Evolutionary conservation across 108 stramenopile species (phyloP), one percentile per base, ranked within the genome.

Genomic region (Nitzschia putrida): DNA sequence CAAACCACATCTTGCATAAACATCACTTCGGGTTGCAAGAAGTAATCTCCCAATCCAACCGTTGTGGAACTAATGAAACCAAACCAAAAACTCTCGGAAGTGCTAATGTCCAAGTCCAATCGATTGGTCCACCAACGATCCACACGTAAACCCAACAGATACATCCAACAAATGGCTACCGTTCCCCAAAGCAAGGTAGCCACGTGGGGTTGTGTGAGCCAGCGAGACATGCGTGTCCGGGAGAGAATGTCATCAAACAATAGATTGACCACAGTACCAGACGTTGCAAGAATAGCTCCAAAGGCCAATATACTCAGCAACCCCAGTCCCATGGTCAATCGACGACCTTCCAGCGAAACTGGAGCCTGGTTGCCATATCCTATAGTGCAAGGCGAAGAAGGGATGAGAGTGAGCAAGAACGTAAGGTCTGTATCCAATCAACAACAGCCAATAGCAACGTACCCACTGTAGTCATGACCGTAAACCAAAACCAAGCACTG

Each of bases 341-440:
- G 22, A 42, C 81, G 57, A 20, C 83, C 84, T 53, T 43, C 69
- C 0, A 18, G 22, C 42, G 85, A 80, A 0, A 65, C 64, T 0
- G 83, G 83, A 53, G 75, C 67, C 37, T 74, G 57, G 55, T 88
- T 88, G n/a, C 88, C 88, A 45, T 84, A 85, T 11, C 88, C 88
- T 66, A n/a, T 10, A 60, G 38, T 4, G 1, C 20, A n/a, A n/a
- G n/a, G n/a, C n/a, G n/a, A n/a, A n/a, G 59, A 39, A 39, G 39
- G 14, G 8, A n/a, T 39, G 59, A 60, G 38, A 39, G 23, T 60
- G 23, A 25, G 49, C 2, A n/a, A n/a, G n/a, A n/a, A n/a, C n/a
- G n/a, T n/a, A n/a, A n/a, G n/a, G n/a, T n/a, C n/a, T n/a, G n/a
- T n/a, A n/a, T n/a, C 20, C 49, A 50, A 50, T 3, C n/a, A 50